Evolutionary conservation across 1,284 basidiomycete species (phyloP).

Genomic region (Termitomyces sp.): DNA sequence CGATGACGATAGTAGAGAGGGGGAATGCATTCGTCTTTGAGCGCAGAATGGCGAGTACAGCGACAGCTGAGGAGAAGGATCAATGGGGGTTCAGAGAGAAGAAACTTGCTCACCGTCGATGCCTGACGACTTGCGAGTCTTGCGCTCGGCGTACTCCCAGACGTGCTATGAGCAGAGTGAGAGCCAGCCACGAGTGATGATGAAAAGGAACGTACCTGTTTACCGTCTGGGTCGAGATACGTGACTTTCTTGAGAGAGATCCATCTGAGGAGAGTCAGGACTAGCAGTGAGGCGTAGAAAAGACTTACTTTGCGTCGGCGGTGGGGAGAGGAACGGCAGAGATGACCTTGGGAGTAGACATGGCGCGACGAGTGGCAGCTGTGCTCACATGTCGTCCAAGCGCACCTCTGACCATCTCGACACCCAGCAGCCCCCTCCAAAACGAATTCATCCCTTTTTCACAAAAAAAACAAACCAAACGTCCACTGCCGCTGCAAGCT

Average conservation of each 20-base stretch:
- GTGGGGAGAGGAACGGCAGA: slow-evolving; percentile 46
- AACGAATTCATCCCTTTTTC: slow-evolving; percentile 34
- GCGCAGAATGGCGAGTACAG: slow-evolving; percentile 75
- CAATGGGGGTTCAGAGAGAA: neutral
- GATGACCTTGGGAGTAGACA: slow-evolving; percentile 37
- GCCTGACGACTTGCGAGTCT: slow-evolving; percentile 66
- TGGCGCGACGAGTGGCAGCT: slow-evolving; percentile 4
- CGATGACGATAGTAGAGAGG: slow-evolving; percentile 75
- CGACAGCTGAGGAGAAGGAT: slow-evolving; percentile 53
- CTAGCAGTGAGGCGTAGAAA: neutral
- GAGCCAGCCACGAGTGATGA: neutral
- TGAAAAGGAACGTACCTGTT: slow-evolving; percentile 48
- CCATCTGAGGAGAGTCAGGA: slow-evolving; percentile 46
- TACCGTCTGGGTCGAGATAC: slow-evolving; percentile 71
- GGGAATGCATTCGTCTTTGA: slow-evolving; percentile 67
- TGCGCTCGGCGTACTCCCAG: slow-evolving; percentile 86
- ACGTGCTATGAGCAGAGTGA: slow-evolving; percentile 46
- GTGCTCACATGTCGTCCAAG: slow-evolving; percentile 15
- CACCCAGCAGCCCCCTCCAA: slow-evolving; percentile 6
- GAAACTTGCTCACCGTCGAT: slow-evolving; percentile 61
- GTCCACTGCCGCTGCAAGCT: slow-evolving; percentile 30
- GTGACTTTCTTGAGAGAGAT: slow-evolving; percentile 69
- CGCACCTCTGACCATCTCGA: slow-evolving; percentile 15
- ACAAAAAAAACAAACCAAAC: slow-evolving; percentile 18
- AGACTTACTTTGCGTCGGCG: slow-evolving; percentile 55